These are phyloP conservation scores for Phytophthora pistaciae DNA, from an alignment of 352 stramenopile genomes.

Conservation along the genomic window DNA sequence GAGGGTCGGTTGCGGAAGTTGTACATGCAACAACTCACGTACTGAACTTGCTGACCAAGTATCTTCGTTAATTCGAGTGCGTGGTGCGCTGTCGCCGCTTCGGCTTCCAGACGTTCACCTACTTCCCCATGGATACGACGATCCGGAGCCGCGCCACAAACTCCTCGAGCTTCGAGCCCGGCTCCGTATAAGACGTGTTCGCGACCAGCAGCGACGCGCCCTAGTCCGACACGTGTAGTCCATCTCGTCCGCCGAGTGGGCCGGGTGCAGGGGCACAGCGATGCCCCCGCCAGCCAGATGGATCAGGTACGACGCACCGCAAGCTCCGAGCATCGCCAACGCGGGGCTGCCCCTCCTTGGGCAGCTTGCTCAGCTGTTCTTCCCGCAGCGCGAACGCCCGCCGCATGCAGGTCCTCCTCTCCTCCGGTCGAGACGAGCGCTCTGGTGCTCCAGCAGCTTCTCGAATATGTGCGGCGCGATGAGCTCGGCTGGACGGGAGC, in stretches of 20 bases:
- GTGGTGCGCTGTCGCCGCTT: no score
- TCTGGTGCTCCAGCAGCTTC: constrained; percentile 38
- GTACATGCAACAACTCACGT: constrained; percentile 72
- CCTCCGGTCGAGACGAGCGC: constrained; percentile 19
- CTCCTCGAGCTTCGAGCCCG: constrained; percentile 27
- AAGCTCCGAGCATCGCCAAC: constrained; percentile 56
- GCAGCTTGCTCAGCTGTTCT: constrained; percentile 25
- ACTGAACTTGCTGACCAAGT: no score
- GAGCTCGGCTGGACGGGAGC: constrained; percentile 8
- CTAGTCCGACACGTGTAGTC: constrained; percentile 75
- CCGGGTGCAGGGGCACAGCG: constrained; percentile 69
- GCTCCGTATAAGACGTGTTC: constrained; percentile 47
- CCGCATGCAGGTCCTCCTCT: constrained; percentile 23
- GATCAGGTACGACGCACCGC: constrained; percentile 64
- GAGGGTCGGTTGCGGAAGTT: constrained; percentile 60
- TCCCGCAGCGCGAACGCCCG: constrained; percentile 45
- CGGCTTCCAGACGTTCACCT: no score
- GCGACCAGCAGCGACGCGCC: constrained; percentile 56
- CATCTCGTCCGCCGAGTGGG: constrained; percentile 70
- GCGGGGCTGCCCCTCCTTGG: constrained; percentile 32
- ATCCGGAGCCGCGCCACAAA: constrained; percentile 32
- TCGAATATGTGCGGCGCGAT: constrained; percentile 38
- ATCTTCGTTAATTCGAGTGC: no score
- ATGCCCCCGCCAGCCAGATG: constrained; percentile 78
- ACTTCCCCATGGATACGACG: no score